These are phyloP conservation scores for Fusarium nanum DNA, from an alignment of 2,329 filamentous ascomycete genomes.

Conservation along the genomic window DNA sequence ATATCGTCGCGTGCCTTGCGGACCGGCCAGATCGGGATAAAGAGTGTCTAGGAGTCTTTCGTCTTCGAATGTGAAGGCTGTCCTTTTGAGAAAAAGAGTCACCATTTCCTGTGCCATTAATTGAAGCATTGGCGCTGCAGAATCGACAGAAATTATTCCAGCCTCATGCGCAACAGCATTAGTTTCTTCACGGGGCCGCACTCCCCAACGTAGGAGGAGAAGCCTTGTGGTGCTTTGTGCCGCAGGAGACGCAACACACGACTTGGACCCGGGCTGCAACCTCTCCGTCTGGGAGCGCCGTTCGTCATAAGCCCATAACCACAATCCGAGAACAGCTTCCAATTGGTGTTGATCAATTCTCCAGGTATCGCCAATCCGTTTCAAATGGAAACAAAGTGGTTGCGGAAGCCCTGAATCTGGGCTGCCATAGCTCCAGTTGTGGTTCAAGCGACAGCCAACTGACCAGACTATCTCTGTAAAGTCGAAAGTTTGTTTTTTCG, in stretches of 20 bases:
- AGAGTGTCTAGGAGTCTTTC: not conserved
- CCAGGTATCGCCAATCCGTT: not conserved
- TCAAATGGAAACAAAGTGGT: not conserved
- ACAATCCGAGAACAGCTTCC: not conserved
- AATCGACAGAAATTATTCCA: not conserved
- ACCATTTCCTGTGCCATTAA: not conserved
- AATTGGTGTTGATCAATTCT: not conserved
- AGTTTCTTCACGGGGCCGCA: not conserved
- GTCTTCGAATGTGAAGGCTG: not conserved
- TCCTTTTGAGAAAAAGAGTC: not conserved
- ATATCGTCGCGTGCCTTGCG: not conserved
- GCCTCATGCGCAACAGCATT: not conserved
- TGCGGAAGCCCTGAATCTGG: not conserved
- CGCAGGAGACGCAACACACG: not conserved
- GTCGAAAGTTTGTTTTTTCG: not conserved
- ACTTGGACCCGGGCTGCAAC: not conserved
- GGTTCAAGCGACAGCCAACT: not conserved
- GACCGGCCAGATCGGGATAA: not conserved
- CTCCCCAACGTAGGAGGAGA: not conserved
- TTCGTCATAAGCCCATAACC: not conserved
- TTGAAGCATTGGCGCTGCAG: not conserved
- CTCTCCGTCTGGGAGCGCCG: not conserved
- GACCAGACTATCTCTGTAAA: not conserved
- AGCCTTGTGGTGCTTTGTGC: not conserved
- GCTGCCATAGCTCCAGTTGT: not conserved